These are phyloP conservation scores for Harringtonia aguacate DNA, from an alignment of 2,329 filamentous ascomycete species.

Conservation along the genomic window DNA sequence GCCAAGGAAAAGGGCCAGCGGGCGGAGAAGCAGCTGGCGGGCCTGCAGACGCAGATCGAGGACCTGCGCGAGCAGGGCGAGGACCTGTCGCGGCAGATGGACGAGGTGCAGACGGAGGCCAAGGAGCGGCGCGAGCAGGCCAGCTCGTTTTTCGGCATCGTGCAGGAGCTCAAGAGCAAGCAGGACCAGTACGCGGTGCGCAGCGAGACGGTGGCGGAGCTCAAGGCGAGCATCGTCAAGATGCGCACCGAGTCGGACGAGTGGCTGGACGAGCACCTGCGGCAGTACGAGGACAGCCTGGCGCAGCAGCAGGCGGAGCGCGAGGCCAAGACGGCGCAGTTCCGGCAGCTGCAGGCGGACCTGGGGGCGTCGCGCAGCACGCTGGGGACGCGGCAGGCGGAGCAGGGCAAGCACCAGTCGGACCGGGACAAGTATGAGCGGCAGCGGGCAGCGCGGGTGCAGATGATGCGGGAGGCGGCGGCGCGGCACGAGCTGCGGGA, in stretches of 20 bases:
- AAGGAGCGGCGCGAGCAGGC: slow-evolving; percentile 59
- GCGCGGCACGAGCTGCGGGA: slow-evolving; percentile 70
- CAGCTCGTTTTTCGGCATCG: slow-evolving; percentile 61
- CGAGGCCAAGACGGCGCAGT: slow-evolving; percentile 51
- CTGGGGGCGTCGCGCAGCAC: slow-evolving; percentile 32
- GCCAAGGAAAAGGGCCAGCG: slow-evolving; percentile 78
- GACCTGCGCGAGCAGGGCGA: slow-evolving; percentile 46
- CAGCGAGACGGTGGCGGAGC: slow-evolving; percentile 57
- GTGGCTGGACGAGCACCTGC: slow-evolving; percentile 59
- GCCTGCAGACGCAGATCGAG: slow-evolving; percentile 57
- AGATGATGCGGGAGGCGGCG: slow-evolving; percentile 69
- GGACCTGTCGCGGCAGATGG: slow-evolving; percentile 48
- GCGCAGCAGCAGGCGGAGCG: slow-evolving; percentile 52
- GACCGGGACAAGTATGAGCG: slow-evolving; percentile 81
- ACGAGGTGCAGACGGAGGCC: slow-evolving; percentile 37
- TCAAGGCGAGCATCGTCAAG: slow-evolving; percentile 64
- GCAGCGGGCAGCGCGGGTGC: slow-evolving; percentile 59
- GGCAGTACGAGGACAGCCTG: slow-evolving; percentile 70
- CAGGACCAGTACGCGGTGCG: slow-evolving; percentile 62
- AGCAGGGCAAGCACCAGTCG: slow-evolving; percentile 70
- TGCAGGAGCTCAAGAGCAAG: slow-evolving; percentile 67
- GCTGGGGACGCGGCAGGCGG: slow-evolving; percentile 43
- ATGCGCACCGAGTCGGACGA: slow-evolving; percentile 64
- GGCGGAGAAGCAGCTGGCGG: slow-evolving; percentile 52
- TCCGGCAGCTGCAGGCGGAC: slow-evolving; percentile 49